These are phyloP conservation scores for Gonapodya sp. DNA, from an alignment of 192 early-diverging fungal genomes.

Conservation along the genomic window DNA sequence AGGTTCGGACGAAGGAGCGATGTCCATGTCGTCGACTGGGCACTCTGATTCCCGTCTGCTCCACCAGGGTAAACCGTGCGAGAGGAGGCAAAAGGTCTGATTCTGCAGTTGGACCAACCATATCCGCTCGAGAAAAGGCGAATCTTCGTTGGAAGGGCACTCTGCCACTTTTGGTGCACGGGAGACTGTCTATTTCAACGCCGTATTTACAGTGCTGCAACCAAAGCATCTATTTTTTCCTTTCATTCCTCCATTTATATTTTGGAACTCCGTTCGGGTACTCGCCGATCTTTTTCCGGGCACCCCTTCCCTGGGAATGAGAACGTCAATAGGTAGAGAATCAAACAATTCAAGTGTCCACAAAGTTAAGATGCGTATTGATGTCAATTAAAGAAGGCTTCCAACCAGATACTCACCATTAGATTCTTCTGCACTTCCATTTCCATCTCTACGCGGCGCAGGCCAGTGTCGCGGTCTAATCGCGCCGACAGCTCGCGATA, in stretches of 20 bases:
- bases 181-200: too few relatives aligned
- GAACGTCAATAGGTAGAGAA: background rate
- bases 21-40: background rate
- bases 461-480: slow-evolving; percentile 64
- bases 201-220: too few relatives aligned
- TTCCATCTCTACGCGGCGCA: slow-evolving; percentile 62
- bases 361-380: slow-evolving; percentile 1
- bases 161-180: too few relatives aligned
- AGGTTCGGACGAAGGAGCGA: background rate
- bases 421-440: slow-evolving; percentile 67
- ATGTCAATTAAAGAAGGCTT: slow-evolving; percentile 7
- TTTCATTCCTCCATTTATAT: slow-evolving; percentile 87
- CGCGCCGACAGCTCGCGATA: slow-evolving; percentile 63
- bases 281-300: slow-evolving; percentile 66
- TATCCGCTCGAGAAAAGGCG: too few relatives aligned
- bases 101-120: too few relatives aligned
- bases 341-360: background rate
- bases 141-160: too few relatives aligned
- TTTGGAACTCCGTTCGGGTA: slow-evolving; percentile 70
- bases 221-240: slow-evolving; percentile 73
- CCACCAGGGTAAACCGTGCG: too few relatives aligned
- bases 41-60: too few relatives aligned
- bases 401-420: slow-evolving; percentile 32
- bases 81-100: too few relatives aligned
- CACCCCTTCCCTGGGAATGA: slow-evolving; percentile 56